Base-by-base conservation (phyloP, 1,284 basidiomycete genomes). In the Thecaphora thlaspeos region DNA sequence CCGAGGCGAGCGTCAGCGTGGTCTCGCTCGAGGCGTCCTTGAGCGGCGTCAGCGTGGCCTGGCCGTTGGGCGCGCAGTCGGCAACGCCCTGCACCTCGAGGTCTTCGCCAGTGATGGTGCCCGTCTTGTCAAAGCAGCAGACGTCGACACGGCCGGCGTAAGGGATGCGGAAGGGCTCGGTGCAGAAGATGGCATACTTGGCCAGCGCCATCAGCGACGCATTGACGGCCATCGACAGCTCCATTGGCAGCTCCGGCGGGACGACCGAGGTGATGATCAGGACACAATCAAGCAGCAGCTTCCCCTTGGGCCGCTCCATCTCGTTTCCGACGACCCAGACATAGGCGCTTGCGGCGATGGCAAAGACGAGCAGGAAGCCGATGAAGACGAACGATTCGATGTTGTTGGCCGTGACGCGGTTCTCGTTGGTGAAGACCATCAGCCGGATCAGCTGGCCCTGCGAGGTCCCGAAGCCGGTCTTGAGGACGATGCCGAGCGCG, bases 1-100 rank as follows among this genome's bases (percentile, higher is more conserved):
- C 93, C 8, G 91, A 87, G 40, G 94, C 94, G 14, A 99, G 85
- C 51, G 91, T 90, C 0, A 90, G 81, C 2, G 86, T 90, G 0
- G 94, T 96, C 61, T 91, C 86, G 43, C 84, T 83, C 2, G 84
- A 81, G 9, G 87, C 85, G 47, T 88, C 84, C 61, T 87, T 88
- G 44, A 97, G 87, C 44, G 89, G 82, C 9, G 91, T 82, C 21
- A 98, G 85, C 1, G 63, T 63, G 21, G 60, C 61, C 23, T 56
- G 48, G 9, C 60, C 60, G 21, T 61, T 60, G n/a, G 58, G 57
- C 9, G 56, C 45, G 51, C 61, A 64, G 51, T 61, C 46, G 51
- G 68, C 69, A 1, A 77, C 65, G 45, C 75, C 75, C 48, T 77
- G 74, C 21, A 77, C 73, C 46, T 72, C 70, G 24, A 77, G 60